A percentile compares a stretch with the other conserved stretches of the same genome.
Conservation (phyloP, 495 filamentous ascomycete genomes). For the Astrothelium macrocarpum region DNA sequence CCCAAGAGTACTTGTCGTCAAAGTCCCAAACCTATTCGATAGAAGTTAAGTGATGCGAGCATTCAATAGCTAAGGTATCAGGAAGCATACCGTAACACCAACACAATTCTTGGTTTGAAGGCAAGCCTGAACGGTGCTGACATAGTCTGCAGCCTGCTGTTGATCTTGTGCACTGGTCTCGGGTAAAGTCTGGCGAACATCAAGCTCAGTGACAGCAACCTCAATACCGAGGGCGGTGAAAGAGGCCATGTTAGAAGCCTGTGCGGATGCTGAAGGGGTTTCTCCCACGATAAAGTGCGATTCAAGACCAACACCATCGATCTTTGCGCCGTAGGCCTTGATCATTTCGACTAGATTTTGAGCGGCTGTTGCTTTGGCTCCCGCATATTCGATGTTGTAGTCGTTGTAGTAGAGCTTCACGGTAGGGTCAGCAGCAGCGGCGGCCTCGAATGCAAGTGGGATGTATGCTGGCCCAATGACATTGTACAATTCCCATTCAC, state of each 20-base stretch:
- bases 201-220: constrained; percentile 19
- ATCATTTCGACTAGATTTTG: constrained; percentile 45
- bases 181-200: constrained; percentile 18
- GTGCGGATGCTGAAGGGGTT: constrained; percentile 17
- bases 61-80: neutral
- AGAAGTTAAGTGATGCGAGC: neutral
- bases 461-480: constrained; percentile 24
- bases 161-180: constrained; percentile 8
- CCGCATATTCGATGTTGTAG: constrained; percentile 51
- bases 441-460: constrained; percentile 34
- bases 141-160: constrained; percentile 18
- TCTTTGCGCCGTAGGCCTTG: constrained; percentile 41
- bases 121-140: constrained; percentile 10
- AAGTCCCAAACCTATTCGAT: constrained; percentile 1
- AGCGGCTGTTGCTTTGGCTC: constrained; percentile 34
- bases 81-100: constrained; percentile 13
- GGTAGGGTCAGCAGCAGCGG: constrained; percentile 41
- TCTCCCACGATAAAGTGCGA: constrained; percentile 49
- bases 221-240: constrained; percentile 18
- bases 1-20: constrained; percentile 21
- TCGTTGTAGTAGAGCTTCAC: constrained; percentile 62
- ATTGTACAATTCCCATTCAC: constrained; percentile 18
- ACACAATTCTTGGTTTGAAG: constrained; percentile 15
- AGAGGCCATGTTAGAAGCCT: constrained; percentile 13
- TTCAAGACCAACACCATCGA: constrained; percentile 58